Evolutionary conservation across 208 protist species (phyloP), one percentile per base, ranked within the genome.

Genomic region (Acanthamoeba sp.): DNA sequence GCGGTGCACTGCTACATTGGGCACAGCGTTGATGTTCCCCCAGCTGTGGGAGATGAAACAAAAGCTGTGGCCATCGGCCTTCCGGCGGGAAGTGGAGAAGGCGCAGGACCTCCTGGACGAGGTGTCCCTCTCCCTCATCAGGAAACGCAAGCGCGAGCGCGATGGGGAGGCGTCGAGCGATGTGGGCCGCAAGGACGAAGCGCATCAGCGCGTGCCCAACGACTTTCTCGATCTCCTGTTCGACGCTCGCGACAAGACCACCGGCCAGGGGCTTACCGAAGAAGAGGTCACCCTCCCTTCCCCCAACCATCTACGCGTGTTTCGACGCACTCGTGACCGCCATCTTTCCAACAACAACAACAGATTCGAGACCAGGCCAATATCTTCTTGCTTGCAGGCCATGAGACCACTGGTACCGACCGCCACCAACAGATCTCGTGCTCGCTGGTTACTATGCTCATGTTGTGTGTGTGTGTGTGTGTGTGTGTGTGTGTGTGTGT

Each of bases 231-330:
- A 91, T 18, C 59, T 91, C 7, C 50, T 91, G 18, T 71, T 73
- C 36, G 85, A 91, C 42, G 85, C 85, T 9, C 57, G 59, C 36
- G 85, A 91, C 16, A 91, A 91, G 85, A 29, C 85, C 42, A 91
- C 85, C 50, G 85, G 85, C 32, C 22, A 91, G 42, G 38, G 29
- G 1, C 85, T 91, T 24, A 64, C 59, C 3, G 85, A 91, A 52
- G 59, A 73, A 29, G 85, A 91, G 55, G 82, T 90, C 64, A 4
- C 20, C 0, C 9, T 5, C 69, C 5, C 38, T 0, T 34, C 6
- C 69, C 3, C 1, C 0, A 42, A 14, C 38, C n/a, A n/a, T n/a
- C n/a, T n/a, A n/a, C n/a, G n/a, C n/a, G n/a, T n/a, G n/a, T n/a
- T n/a, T n/a, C n/a, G n/a, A n/a, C n/a, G n/a, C n/a, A n/a, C n/a